Conservation (phyloP, 1,284 basidiomycete genomes). For the Boletus mariae region DNA sequence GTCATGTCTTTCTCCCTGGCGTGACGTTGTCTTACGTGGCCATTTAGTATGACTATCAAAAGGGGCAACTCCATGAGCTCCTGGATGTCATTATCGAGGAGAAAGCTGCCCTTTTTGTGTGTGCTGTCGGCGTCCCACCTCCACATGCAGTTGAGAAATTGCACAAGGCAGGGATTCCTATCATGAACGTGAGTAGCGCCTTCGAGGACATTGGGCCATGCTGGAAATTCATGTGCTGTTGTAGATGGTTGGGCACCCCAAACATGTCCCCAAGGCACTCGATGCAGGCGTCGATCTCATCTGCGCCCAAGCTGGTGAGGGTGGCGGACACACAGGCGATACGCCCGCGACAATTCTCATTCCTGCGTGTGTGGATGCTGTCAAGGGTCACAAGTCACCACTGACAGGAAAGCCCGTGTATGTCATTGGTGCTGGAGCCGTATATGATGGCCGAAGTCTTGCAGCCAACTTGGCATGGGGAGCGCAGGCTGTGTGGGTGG, state of each 20-base stretch:
- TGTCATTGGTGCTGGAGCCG: slow-evolving; percentile 83
- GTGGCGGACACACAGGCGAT: slow-evolving; percentile 81
- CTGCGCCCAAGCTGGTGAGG: slow-evolving; percentile 86
- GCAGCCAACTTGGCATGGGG: slow-evolving; percentile 84
- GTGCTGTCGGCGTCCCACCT: slow-evolving; percentile 82
- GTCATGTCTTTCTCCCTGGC: slow-evolving; percentile 19
- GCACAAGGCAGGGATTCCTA: slow-evolving; percentile 74
- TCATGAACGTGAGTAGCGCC: slow-evolving; percentile 66
- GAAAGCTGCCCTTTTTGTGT: slow-evolving; percentile 80
- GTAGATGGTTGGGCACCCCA: slow-evolving; percentile 86
- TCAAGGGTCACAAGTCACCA: slow-evolving; percentile 70
- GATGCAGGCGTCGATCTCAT: slow-evolving; percentile 82
- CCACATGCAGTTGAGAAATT: slow-evolving; percentile 72
- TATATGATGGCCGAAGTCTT: slow-evolving; percentile 82
- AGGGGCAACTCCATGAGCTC: slow-evolving; percentile 74
- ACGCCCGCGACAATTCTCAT: slow-evolving; percentile 72
- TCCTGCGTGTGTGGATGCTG: slow-evolving; percentile 82
- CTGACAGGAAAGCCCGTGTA: slow-evolving; percentile 78
- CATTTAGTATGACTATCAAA: slow-evolving; percentile 71
- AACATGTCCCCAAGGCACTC: slow-evolving; percentile 80
- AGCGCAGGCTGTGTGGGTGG: slow-evolving; percentile 75
- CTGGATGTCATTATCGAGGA: slow-evolving; percentile 87
- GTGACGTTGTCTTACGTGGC: slow-evolving; percentile 2
- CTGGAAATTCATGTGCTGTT: not conserved
- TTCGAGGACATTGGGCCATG: not conserved